Base-by-base conservation (phyloP, 768 basidiomycete species). In the Boletus fagicola region DNA sequence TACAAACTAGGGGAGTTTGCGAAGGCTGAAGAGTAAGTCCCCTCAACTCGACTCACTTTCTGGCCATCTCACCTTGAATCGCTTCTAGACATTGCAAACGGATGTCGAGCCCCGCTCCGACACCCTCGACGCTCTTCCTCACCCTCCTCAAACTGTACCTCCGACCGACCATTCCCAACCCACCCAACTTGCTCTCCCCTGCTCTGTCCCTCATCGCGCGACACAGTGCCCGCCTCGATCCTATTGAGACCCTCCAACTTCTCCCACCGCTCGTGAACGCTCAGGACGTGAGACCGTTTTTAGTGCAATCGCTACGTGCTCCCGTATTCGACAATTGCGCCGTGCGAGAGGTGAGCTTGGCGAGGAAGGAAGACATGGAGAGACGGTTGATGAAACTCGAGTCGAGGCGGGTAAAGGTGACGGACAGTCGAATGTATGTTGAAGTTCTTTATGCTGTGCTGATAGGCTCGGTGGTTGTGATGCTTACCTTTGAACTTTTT, bases 201-300 rank as follows among this genome's bases (percentile, higher is more conserved):
- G 97, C 97, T 1, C 74, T 99, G 24, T 84, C 86, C n/a, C 82
- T 98, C 36, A 92, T 99, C 57, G 83, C 87, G 38, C 83, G 87
- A 36, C 93, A 98, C 63, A 86, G 88, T 44, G 83, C 86, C 1
- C 86, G 90, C 1, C 77, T 99, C 18, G 92, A 97, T 64, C 76
- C 93, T 0, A 79, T 87, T 4, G 86, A 92, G 67, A 90, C 92
- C 0, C 78, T 99, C 9, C 82, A 93, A 51, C 80, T 98, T 13
- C 78, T 98, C 0, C 96, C 97, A 9, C 94, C 97, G 0, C 79
- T 98, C 1, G 90, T 98, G 35, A 87, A 89, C 0, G 85, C 96
- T 35, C 75, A 86, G 51, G 88, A 94, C 57, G 83, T 98, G 18
- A 79, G 82, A 33, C 77, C 80, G 11, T 98, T 97, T 75, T 76